These are phyloP conservation scores for Macadamia integrifolia DNA, from an alignment of 164 flowering plant genomes.

Conservation along the genomic window DNA sequence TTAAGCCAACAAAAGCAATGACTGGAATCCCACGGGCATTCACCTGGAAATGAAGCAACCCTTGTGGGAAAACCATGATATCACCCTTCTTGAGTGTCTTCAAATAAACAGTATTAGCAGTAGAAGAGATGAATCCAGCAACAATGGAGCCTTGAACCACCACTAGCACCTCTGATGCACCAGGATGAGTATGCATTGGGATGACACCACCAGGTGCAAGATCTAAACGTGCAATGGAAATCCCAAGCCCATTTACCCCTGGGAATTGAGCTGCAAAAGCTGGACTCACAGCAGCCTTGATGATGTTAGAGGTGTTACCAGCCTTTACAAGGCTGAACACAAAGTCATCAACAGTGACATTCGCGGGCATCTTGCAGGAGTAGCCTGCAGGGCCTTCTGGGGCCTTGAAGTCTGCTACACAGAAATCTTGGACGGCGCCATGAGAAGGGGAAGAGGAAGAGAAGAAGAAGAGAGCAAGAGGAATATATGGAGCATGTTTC, in stretches of 20 bases:
- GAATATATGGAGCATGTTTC: slow-evolving; percentile 11
- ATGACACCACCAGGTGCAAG: slow-evolving; percentile 30
- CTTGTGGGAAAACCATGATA: slow-evolving; percentile 43
- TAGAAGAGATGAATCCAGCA: slow-evolving; percentile 37
- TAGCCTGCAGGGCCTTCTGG: slow-evolving; percentile 32
- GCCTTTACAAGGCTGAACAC: slow-evolving; percentile 24
- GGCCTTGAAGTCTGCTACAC: slow-evolving; percentile 27
- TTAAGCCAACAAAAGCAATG: slow-evolving; percentile 24
- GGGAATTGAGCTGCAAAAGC: slow-evolving; percentile 36
- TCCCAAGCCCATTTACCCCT: slow-evolving; percentile 40
- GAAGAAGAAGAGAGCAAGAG: slow-evolving; percentile 12
- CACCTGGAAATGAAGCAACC: slow-evolving; percentile 42
- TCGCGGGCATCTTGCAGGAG: slow-evolving; percentile 26
- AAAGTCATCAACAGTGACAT: slow-evolving; percentile 31
- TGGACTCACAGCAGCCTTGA: slow-evolving; percentile 35
- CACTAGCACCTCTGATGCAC: slow-evolving; percentile 28
- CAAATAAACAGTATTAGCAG: slow-evolving; percentile 24
- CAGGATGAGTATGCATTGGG: slow-evolving; percentile 49
- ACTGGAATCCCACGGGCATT: slow-evolving; percentile 23
- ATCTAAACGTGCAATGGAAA: slow-evolving; percentile 34
- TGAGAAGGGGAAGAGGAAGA: slow-evolving; percentile 8
- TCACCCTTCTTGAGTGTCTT: slow-evolving; percentile 34
- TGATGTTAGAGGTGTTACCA: slow-evolving; percentile 40
- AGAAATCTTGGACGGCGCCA: slow-evolving; percentile 30
- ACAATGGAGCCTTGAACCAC: slow-evolving; percentile 28